phyloP scores from a whole-genome alignment of 2,329 filamentous ascomycete genomes.

The Aspergillus caelatus region DNA sequence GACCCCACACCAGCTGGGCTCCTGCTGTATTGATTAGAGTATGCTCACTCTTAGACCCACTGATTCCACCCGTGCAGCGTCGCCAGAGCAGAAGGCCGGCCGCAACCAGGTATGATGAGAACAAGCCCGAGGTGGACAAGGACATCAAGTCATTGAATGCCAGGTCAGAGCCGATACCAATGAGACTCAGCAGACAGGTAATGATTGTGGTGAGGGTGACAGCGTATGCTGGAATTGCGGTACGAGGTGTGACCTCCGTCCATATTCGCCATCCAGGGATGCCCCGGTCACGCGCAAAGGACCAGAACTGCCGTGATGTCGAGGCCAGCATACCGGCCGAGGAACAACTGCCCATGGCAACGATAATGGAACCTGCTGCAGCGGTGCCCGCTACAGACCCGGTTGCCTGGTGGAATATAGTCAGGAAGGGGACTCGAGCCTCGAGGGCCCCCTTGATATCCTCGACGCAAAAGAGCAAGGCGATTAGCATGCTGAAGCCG shows the following conservation, averaged over 20 bases:
- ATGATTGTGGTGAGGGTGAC: slow-evolving; percentile 30
- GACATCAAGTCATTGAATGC: slow-evolving; percentile 38
- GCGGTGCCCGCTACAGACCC: slow-evolving; percentile 33
- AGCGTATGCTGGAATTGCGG: slow-evolving; percentile 27
- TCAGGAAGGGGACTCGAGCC: slow-evolving; percentile 42
- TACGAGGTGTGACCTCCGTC: slow-evolving; percentile 25
- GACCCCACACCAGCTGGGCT: slow-evolving; percentile 34
- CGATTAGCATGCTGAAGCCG: slow-evolving; percentile 40
- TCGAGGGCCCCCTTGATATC: slow-evolving; percentile 36
- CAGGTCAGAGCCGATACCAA: slow-evolving; percentile 36
- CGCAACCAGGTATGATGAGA: slow-evolving; percentile 32
- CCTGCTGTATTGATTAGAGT: slow-evolving; percentile 28
- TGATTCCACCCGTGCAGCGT: slow-evolving; percentile 27
- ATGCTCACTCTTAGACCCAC: slow-evolving; percentile 13
- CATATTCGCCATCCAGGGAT: slow-evolving; percentile 35
- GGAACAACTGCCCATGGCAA: slow-evolving; percentile 28
- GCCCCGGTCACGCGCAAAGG: slow-evolving; percentile 42
- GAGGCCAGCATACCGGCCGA: slow-evolving; percentile 33
- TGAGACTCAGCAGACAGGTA: slow-evolving; percentile 34
- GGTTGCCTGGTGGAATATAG: slow-evolving; percentile 47
- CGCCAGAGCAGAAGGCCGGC: slow-evolving; percentile 31
- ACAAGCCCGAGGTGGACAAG: slow-evolving; percentile 37
- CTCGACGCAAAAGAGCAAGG: slow-evolving; percentile 39
- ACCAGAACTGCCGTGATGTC: slow-evolving; percentile 37
- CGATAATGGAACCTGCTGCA: slow-evolving; percentile 35